Evolutionary conservation across 306 rosid genomes (phyloP).

Genomic region (Rosa rugosa): DNA sequence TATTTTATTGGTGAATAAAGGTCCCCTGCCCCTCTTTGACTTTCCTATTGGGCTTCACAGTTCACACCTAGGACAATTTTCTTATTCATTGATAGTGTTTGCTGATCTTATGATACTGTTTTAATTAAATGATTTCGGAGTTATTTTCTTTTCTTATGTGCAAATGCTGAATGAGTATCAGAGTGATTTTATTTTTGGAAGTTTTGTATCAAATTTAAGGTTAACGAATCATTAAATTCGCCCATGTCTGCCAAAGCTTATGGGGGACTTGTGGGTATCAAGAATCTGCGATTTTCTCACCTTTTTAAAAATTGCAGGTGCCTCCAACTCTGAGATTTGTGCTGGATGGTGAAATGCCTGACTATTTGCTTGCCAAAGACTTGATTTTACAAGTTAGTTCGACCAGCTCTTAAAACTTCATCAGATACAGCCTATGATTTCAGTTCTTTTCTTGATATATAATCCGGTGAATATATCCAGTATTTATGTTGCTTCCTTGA

Average conservation of each 20-base stretch:
- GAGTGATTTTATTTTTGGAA: neutral
- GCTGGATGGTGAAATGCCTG: slow-evolving; percentile 94
- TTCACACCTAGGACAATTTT: neutral
- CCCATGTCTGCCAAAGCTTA: neutral
- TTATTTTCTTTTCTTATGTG: neutral
- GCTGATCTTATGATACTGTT: neutral
- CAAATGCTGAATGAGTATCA: neutral
- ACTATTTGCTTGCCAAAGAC: slow-evolving; percentile 90
- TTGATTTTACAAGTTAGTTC: slow-evolving; percentile 81
- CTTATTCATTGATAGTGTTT: neutral
- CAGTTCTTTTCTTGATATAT: neutral
- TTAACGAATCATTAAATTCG: neutral
- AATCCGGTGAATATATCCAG: neutral
- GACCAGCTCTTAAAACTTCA: neutral
- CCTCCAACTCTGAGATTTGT: slow-evolving; percentile 90
- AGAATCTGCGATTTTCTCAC: neutral
- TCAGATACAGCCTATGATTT: neutral
- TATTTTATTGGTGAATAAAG: neutral
- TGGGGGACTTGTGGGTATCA: neutral
- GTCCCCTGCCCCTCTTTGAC: neutral
- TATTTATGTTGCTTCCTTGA: neutral
- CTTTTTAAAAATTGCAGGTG: slow-evolving; percentile 48
- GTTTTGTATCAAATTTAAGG: neutral
- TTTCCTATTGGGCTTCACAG: neutral
- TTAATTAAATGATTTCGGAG: neutral